Percentiles rank a stretch among this genome's conserved stretches.
These are phyloP conservation scores for Apiospora phragmitis DNA, from an alignment of 2,329 filamentous ascomycete species.

Conservation along the genomic window DNA sequence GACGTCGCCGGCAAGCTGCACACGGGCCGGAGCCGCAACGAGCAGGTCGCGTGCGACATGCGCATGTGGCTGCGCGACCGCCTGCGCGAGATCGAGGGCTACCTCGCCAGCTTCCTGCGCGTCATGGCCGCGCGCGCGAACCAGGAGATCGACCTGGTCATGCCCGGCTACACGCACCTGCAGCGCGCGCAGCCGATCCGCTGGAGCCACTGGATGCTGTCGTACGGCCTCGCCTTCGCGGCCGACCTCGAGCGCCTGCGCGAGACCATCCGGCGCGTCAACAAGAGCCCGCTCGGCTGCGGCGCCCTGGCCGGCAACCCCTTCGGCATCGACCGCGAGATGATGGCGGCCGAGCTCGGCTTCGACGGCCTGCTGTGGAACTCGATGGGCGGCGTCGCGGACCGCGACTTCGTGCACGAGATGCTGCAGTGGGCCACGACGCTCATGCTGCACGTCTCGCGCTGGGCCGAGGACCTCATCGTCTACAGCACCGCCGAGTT, in stretches of 20 bases:
- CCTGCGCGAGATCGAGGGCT: constrained; percentile 67
- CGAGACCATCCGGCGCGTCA: constrained; percentile 66
- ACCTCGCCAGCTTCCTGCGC: constrained; percentile 68
- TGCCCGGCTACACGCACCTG: constrained; percentile 78
- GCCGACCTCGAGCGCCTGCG: constrained; percentile 69
- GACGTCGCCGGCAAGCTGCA: constrained; percentile 86
- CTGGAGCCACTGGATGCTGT: constrained; percentile 75
- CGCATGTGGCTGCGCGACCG: constrained; percentile 82
- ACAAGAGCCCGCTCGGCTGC: constrained; percentile 63
- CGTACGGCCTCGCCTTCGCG: constrained; percentile 65
- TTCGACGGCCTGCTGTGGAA: constrained; percentile 70
- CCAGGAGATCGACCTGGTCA: constrained; percentile 67
- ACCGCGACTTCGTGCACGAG: constrained; percentile 74
- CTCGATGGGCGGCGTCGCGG: constrained; percentile 64
- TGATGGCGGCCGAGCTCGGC: constrained; percentile 72
- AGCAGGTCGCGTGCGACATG: constrained; percentile 90
- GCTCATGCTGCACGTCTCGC: constrained; percentile 70
- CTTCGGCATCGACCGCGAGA: constrained; percentile 71
- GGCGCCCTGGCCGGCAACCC: constrained; percentile 75
- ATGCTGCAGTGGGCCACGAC: constrained; percentile 70
- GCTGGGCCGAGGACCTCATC: constrained; percentile 74
- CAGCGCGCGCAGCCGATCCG: constrained; percentile 72
- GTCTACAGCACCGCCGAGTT: constrained; percentile 77
- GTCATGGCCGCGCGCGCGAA: constrained; percentile 67
- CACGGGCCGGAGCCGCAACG: constrained; percentile 83